Conservation (phyloP, 345 rosid genomes). For the Lenwebbia sp. region DNA sequence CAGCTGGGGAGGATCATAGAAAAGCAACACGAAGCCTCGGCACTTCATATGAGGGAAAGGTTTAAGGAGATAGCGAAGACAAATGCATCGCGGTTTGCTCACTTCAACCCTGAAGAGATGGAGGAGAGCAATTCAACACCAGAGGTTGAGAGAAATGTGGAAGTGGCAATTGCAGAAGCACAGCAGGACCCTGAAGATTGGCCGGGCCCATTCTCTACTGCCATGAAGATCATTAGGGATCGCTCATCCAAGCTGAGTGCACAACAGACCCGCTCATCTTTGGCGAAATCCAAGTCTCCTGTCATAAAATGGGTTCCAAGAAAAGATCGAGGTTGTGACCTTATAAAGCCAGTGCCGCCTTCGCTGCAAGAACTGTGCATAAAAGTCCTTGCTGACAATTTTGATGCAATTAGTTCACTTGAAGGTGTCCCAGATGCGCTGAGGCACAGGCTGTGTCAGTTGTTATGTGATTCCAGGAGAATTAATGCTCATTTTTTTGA, state of each 20-base stretch:
- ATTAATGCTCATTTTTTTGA: conserved; percentile 41
- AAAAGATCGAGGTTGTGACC: conserved; percentile 2
- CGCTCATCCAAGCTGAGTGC: conserved; percentile 24
- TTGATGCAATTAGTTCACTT: conserved; percentile 73
- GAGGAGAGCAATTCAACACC: background rate
- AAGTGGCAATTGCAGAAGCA: conserved; percentile 2
- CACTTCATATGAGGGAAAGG: conserved; percentile 18
- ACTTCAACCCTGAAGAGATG: conserved; percentile 30
- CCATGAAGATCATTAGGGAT: conserved; percentile 80
- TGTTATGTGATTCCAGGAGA: conserved; percentile 65
- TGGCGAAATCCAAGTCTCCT: conserved; percentile 8
- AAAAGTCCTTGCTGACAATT: conserved; percentile 53
- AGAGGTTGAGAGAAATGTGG: conserved; percentile 6
- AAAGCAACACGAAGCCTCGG: background rate
- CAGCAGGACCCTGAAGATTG: conserved; percentile 51
- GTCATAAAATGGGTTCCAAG: conserved; percentile 56
- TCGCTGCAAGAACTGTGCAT: conserved; percentile 49
- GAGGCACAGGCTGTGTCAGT: conserved; percentile 49
- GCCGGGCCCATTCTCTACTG: conserved; percentile 99
- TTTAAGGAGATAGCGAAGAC: conserved; percentile 49
- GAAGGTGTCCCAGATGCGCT: conserved; percentile 64
- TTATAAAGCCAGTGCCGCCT: conserved; percentile 20
- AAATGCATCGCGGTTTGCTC: conserved; percentile 70
- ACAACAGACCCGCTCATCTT: background rate
- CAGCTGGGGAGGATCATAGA: background rate